phyloP scores from a whole-genome alignment of 116 monocot genomes.

The Zostera marina region DNA sequence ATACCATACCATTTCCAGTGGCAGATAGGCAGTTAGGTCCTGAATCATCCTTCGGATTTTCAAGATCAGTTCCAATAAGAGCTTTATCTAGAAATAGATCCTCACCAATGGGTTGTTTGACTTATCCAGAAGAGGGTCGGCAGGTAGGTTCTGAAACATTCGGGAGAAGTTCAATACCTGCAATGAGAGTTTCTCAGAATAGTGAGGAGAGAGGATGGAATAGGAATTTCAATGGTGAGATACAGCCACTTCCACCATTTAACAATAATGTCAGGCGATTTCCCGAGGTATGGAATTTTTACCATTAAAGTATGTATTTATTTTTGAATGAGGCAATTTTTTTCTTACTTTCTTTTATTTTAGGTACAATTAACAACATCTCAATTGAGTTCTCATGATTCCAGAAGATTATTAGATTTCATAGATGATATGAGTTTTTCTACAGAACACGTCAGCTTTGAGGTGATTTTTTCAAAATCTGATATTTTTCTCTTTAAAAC shows the following conservation, averaged over 20 bases:
- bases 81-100: background rate
- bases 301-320: background rate
- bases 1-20: conserved; percentile 10
- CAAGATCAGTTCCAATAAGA: conserved; percentile 7
- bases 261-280: conserved; percentile 21
- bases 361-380: background rate
- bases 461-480: background rate
- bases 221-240: conserved; percentile 14
- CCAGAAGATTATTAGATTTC: background rate
- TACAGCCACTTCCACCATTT: conserved; percentile 15
- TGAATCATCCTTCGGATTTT: background rate
- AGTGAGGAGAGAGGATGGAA: conserved; percentile 23
- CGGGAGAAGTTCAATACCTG: conserved; percentile 20
- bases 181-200: conserved; percentile 12
- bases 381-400: background rate
- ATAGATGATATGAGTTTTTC: background rate
- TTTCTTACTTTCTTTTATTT: background rate
- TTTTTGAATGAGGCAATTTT: background rate
- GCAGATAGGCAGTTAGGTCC: background rate
- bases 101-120: background rate
- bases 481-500: background rate
- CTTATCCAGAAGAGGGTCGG: conserved; percentile 7
- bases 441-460: background rate
- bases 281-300: conserved; percentile 20
- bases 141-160: conserved; percentile 13